Evolutionary conservation across 495 filamentous ascomycete species (phyloP), one percentile per base, ranked within the genome.

Genomic region (Penicillium coprophilum): DNA sequence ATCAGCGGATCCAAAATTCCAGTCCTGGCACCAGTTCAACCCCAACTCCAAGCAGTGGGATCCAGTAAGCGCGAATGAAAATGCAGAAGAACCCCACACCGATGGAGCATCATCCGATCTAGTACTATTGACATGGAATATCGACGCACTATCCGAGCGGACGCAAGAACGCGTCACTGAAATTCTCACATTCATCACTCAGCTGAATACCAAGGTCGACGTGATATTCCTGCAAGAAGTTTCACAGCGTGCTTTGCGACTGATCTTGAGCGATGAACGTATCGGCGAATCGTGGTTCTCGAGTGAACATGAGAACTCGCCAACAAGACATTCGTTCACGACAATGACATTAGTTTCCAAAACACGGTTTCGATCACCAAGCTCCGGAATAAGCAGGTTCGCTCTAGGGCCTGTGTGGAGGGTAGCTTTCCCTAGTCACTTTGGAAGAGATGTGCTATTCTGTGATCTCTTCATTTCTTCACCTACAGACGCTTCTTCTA

Each of bases 161-260:
- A 28, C 56, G 0, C 15, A 51, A 32, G 38, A 46, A 23, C 50
- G 59, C 19, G 45, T 57, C 23, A 24, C 59, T 27, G 59, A 45
- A 6, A 56, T 59, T n/a, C 49, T 65, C 50, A 52, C 54, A 15
- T 55, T 45, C 40, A 47, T 60, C 28, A 52, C 46, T 6, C 10
- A 46, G 3, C 32, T 46, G 1, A n/a, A 31, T 12, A 15, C 52
- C 7, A 28, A 19, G 6, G 53, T 52, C 0, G 60, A 66, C 41
- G 41, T 60, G 46, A 45, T 66, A 24, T 60, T 66, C 21, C 36
- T 69, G 21, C 63, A 66, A 39, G 63, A 66, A 52, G 61, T 69
- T 1, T 64, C 58, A n/a, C 45, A 50, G 24, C 5, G 51, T 19
- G 63, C 53, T 3, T 38, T 69, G 0, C 30, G 30, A 17, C 39